Percentiles rank a stretch among this genome's conserved stretches.
Evolutionary conservation across 768 basidiomycete genomes (phyloP).

Genomic region (Holtermannia corniformis): DNA sequence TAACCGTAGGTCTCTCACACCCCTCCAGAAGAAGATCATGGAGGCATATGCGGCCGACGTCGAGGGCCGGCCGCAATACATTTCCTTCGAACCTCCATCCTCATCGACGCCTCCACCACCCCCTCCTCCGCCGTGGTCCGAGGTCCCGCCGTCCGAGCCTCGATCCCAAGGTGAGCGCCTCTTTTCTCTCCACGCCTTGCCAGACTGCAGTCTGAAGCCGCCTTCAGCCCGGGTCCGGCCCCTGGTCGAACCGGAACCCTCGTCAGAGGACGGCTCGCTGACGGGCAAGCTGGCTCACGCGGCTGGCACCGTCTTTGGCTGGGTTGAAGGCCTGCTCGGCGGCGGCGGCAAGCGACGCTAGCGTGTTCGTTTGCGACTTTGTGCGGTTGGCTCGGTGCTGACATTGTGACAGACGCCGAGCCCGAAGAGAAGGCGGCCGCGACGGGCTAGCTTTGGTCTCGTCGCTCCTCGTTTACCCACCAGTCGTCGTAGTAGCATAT

Average conservation of each 20-base stretch:
- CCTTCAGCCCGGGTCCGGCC: neutral
- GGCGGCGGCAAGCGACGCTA: neutral
- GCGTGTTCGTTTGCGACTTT: too few species aligned
- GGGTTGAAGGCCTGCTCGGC: neutral
- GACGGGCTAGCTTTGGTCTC: too few species aligned
- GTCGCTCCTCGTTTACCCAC: too few species aligned
- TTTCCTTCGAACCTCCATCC: conserved; percentile 18
- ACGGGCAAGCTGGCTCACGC: neutral
- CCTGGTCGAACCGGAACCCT: neutral
- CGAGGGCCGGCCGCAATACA: conserved; percentile 54
- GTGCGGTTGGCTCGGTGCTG: neutral
- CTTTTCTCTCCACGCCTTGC: too few species aligned
- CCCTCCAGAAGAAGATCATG: conserved; percentile 74
- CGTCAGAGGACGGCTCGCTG: too few species aligned
- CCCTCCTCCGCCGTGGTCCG: too few species aligned
- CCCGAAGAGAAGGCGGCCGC: neutral
- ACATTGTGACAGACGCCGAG: neutral
- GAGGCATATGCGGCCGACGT: conserved; percentile 86
- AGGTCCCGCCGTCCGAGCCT: too few species aligned
- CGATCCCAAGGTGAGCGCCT: too few species aligned
- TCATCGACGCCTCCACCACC: neutral
- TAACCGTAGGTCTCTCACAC: conserved; percentile 63
- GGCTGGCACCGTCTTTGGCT: neutral
- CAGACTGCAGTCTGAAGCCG: neutral
- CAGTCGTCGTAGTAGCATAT: too few species aligned